These are phyloP conservation scores for Furcasterigmium furcatum DNA, from an alignment of 2,329 filamentous ascomycete genomes.

Conservation along the genomic window DNA sequence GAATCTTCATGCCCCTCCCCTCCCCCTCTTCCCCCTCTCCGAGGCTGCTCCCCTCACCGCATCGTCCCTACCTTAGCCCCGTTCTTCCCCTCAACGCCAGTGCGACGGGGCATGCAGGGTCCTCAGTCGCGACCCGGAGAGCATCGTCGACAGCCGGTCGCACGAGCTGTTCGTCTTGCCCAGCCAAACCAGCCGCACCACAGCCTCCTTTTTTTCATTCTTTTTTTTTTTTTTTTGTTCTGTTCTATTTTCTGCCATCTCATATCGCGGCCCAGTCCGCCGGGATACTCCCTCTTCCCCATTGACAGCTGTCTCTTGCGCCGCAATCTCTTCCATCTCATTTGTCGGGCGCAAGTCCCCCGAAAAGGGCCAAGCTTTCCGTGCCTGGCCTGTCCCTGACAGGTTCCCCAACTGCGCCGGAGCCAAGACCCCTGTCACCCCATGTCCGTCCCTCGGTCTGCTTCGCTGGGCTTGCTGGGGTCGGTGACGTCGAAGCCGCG, in stretches of 20 bases:
- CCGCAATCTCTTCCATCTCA: background rate
- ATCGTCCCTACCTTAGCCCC: constrained; percentile 8
- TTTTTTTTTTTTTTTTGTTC: background rate
- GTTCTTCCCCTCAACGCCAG: background rate
- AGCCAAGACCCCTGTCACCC: background rate
- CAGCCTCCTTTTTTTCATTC: background rate
- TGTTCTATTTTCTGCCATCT: background rate
- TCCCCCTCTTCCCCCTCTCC: constrained; percentile 7
- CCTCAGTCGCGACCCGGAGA: background rate
- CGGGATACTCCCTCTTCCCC: background rate
- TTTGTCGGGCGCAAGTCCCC: background rate
- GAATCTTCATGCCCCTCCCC: too few species aligned
- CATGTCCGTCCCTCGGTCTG: background rate
- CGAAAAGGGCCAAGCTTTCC: background rate
- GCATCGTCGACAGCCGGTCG: background rate
- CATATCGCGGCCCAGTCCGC: background rate
- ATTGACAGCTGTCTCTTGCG: constrained; percentile 3
- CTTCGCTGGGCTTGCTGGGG: background rate
- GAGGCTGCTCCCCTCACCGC: constrained; percentile 8
- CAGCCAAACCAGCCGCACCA: too few species aligned
- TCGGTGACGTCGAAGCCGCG: background rate
- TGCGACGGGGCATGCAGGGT: too few species aligned
- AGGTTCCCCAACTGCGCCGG: background rate
- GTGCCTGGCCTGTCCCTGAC: background rate
- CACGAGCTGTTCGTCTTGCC: too few species aligned